These are phyloP conservation scores for Penicillium paxilli DNA, from an alignment of 495 filamentous ascomycete species.

Conservation along the genomic window DNA sequence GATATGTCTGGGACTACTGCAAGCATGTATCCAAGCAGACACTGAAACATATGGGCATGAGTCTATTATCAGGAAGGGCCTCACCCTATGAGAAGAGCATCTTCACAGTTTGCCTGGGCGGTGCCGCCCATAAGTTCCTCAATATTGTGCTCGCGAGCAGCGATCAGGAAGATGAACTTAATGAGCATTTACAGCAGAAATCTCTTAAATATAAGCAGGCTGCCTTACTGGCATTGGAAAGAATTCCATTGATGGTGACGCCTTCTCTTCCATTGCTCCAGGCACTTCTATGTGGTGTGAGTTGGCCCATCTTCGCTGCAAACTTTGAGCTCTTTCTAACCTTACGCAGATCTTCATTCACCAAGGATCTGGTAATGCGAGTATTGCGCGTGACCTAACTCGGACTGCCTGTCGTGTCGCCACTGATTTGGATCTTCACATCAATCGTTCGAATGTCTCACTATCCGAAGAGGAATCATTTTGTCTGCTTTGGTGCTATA, in stretches of 20 bases:
- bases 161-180: conserved; percentile 1
- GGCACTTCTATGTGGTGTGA: neutral
- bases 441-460: neutral
- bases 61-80: conserved; percentile 8
- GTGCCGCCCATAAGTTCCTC: conserved; percentile 22
- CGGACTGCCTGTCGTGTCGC: conserved; percentile 18
- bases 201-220: neutral
- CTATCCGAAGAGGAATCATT: conserved; percentile 17
- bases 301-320: neutral
- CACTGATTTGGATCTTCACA: conserved; percentile 15
- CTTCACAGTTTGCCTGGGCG: conserved; percentile 21
- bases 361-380: conserved; percentile 22
- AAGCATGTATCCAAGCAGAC: conserved; percentile 13
- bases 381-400: conserved; percentile 13
- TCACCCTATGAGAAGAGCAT: conserved; percentile 7
- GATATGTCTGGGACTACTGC: conserved; percentile 23
- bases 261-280: neutral
- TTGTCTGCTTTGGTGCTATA: conserved; percentile 28
- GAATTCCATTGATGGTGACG: neutral
- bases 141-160: conserved; percentile 13
- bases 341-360: conserved; percentile 16
- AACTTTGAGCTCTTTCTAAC: no score
- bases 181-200: conserved; percentile 7
- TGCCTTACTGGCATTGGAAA: neutral
- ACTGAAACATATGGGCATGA: conserved; percentile 20